Evolutionary conservation across 768 basidiomycete species (phyloP).

Genomic region (Leucosporidium scottii): DNA sequence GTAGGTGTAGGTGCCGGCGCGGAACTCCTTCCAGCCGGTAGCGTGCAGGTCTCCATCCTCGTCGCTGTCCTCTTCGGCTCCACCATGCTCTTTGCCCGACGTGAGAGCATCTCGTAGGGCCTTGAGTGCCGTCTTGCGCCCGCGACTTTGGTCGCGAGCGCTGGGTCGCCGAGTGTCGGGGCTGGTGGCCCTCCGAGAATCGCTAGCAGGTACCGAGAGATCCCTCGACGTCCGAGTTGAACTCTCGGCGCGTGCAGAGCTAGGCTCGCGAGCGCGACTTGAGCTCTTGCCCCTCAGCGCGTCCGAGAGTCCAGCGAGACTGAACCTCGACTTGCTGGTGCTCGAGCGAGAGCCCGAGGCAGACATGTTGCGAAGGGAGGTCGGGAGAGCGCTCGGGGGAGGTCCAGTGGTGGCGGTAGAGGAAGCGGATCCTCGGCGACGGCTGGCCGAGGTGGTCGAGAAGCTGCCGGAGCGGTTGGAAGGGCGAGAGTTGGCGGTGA

Average conservation of each 20-base stretch:
- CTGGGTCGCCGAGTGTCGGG: constrained; percentile 7
- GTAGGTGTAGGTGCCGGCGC: constrained; percentile 78
- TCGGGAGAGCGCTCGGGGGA: too few species aligned
- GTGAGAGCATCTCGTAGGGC: constrained; percentile 25
- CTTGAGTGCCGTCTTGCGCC: constrained; percentile 31
- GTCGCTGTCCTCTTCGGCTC: constrained; percentile 31
- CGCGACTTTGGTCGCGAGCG: constrained; percentile 21
- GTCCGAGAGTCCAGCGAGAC: constrained; percentile 15
- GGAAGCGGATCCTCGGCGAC: too few species aligned
- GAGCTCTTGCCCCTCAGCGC: constrained; percentile 25
- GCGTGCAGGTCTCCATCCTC: constrained; percentile 40
- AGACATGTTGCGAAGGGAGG: too few species aligned
- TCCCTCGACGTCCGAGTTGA: too few species aligned
- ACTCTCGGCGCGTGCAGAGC: too few species aligned
- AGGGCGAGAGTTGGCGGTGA: too few species aligned
- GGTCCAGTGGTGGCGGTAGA: too few species aligned
- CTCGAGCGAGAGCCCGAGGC: constrained; percentile 4
- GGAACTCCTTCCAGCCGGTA: constrained; percentile 64
- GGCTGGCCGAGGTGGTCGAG: too few species aligned
- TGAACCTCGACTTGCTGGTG: constrained; percentile 14
- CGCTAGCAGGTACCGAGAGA: background rate
- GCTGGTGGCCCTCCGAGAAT: background rate
- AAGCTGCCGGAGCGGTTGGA: too few species aligned
- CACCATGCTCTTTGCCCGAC: constrained; percentile 12
- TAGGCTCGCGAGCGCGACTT: constrained; percentile 3